Base-by-base conservation (phyloP, 495 filamentous ascomycete genomes). In the Penicillium ochrochloron region DNA sequence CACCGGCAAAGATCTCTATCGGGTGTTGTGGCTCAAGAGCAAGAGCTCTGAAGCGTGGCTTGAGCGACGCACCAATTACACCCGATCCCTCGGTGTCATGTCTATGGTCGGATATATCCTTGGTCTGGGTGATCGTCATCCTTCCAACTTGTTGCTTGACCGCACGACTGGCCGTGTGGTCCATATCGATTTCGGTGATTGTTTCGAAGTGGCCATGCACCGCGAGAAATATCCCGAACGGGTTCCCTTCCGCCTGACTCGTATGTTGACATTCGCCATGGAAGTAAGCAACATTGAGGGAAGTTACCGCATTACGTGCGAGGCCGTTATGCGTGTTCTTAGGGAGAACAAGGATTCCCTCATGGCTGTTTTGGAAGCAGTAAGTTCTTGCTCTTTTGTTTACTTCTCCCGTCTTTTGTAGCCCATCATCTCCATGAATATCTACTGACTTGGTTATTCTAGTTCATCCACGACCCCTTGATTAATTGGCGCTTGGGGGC, bases 71-170 rank as follows among this genome's bases (percentile, higher is more conserved):
- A 98, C 95, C 4, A 99, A 97, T 70, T 99, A 98, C 79, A 98
- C 96, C 42, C 90, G 95, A 59, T 98, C 95, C 15, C 85, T 98
- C 15, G 95, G 92, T 66, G 96, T 97, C 62, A 99, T 98, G 95
- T 97, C 93, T n/a, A 99, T 99, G 94, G 95, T 97, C 10, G 95
- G 95, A 60, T 98, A 99, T 72, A 97, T 99, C 70, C 90, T 99
- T 46, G 95, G 95, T 65, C 84, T 99, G 48, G 95, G 95, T 34
- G 95, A 99, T 75, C 88, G 95, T 35, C 95, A 99, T 78, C 95
- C 95, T 33, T 97, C 92, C 58, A 99, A 99, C 71, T 82, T 99
- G 71, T 94, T 99, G 88, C 87, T 99, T 33, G 95, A 98, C 77
- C 88, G 92, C 25, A 88, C 95, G 65, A 99, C 93, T 6, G 95